These are phyloP conservation scores for Hirsutella thompsonii DNA, from an alignment of 2,329 filamentous ascomycete species.

Conservation along the genomic window DNA sequence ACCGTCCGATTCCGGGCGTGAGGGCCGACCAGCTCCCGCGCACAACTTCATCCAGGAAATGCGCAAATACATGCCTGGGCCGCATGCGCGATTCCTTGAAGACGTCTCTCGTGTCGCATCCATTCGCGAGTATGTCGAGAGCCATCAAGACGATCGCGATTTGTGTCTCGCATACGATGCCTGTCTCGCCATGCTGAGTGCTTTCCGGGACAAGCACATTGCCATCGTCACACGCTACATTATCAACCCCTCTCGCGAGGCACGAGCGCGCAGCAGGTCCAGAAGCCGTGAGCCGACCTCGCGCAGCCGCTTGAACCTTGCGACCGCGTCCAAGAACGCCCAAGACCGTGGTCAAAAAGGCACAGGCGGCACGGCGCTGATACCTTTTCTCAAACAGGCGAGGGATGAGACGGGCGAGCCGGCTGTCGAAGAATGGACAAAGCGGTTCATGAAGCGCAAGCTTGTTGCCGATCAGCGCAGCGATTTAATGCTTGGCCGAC, in stretches of 20 bases:
- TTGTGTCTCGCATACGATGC: slow-evolving; percentile 80
- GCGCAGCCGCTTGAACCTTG: slow-evolving; percentile 45
- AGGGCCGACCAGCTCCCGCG: slow-evolving; percentile 23
- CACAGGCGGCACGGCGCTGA: slow-evolving; percentile 85
- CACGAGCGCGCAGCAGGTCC: slow-evolving; percentile 49
- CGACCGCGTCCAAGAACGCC: slow-evolving; percentile 38
- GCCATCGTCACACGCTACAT: slow-evolving; percentile 95
- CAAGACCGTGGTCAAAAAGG: slow-evolving; percentile 57
- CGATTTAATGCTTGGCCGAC: slow-evolving; percentile 46
- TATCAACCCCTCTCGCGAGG: slow-evolving; percentile 72
- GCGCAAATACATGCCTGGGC: slow-evolving; percentile 92
- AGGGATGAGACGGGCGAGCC: slow-evolving; percentile 92
- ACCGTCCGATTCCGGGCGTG: slow-evolving; percentile 23
- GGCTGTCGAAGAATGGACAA: slow-evolving; percentile 57
- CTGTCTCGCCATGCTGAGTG: slow-evolving; percentile 57
- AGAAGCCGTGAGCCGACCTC: slow-evolving; percentile 37
- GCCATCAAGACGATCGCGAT: slow-evolving; percentile 43
- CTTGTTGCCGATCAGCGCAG: slow-evolving; percentile 33
- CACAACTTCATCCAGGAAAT: slow-evolving; percentile 95
- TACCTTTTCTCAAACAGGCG: slow-evolving; percentile 93
- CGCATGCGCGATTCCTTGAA: slow-evolving; percentile 78
- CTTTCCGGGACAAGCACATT: slow-evolving; percentile 86
- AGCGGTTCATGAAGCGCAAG: slow-evolving; percentile 41
- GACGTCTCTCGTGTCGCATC: slow-evolving; percentile 73
- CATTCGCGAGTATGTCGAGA: slow-evolving; percentile 70